Conservation (phyloP, 495 filamentous ascomycete species). For the Mytilinidion resinicola region DNA sequence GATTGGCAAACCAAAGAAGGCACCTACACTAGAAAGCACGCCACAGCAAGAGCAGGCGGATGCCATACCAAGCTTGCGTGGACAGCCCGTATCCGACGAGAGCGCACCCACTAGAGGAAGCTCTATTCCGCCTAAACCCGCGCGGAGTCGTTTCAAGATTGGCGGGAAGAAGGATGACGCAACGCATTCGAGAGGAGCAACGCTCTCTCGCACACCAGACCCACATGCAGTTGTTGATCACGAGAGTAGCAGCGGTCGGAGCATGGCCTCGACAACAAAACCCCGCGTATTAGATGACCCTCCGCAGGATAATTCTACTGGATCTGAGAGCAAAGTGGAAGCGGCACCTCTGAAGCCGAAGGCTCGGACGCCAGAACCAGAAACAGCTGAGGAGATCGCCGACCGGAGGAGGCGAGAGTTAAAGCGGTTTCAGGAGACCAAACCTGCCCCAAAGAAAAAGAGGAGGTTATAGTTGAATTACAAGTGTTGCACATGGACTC, state of each 20-base stretch:
- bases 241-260: no score
- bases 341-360: conserved; percentile 13
- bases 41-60: no score
- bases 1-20: no score
- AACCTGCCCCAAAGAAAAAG: conserved; percentile 36
- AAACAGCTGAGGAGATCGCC: conserved; percentile 36
- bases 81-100: not conserved
- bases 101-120: not conserved
- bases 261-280: no score
- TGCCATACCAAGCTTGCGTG: not conserved
- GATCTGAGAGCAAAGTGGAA: conserved; percentile 1
- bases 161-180: conserved; percentile 12
- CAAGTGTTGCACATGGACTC: not conserved
- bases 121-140: not conserved
- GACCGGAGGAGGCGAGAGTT: conserved; percentile 34
- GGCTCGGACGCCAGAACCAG: conserved; percentile 12
- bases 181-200: not conserved
- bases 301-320: not conserved
- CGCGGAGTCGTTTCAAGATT: conserved; percentile 18
- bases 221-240: not conserved
- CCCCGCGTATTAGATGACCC: not conserved
- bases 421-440: conserved; percentile 33
- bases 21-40: no score
- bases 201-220: not conserved
- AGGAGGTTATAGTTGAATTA: conserved; percentile 27